Conservation (phyloP, 768 basidiomycete genomes). For the Leucosporidium yakuticum region DNA sequence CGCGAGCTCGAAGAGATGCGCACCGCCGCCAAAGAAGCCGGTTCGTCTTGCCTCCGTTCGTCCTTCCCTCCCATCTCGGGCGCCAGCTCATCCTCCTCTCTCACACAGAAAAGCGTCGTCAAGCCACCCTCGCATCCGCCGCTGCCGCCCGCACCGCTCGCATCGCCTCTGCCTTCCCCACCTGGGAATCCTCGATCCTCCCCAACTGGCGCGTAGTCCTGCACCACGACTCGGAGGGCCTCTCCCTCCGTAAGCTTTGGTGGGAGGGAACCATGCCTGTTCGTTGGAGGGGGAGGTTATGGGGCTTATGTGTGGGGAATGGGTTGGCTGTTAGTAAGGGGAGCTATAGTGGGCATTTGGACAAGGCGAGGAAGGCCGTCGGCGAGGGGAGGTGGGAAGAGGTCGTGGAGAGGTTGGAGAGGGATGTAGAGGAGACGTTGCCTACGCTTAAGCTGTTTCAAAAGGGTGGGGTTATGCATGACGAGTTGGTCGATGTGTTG, state of each 20-base stretch:
- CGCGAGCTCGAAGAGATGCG: slow-evolving; percentile 85
- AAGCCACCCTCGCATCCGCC: slow-evolving; percentile 57
- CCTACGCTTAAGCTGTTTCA: slow-evolving; percentile 75
- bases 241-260: slow-evolving; percentile 55
- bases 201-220: slow-evolving; percentile 72
- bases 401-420: slow-evolving; percentile 60
- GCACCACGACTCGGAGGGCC: slow-evolving; percentile 34
- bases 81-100: not conserved
- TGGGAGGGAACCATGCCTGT: slow-evolving; percentile 76
- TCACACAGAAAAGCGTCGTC: slow-evolving; percentile 65
- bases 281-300: slow-evolving; percentile 69
- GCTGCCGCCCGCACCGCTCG: slow-evolving; percentile 57
- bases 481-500: slow-evolving; percentile 74
- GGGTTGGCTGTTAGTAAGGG: slow-evolving; percentile 74
- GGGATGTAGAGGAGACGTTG: slow-evolving; percentile 66
- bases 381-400: slow-evolving; percentile 58
- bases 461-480: slow-evolving; percentile 68
- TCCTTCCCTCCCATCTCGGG: not conserved
- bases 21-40: slow-evolving; percentile 66
- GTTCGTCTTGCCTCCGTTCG: slow-evolving; percentile 44
- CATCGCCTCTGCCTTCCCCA: slow-evolving; percentile 60
- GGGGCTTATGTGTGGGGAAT: slow-evolving; percentile 82
- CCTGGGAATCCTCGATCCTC: slow-evolving; percentile 72
- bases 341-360: slow-evolving; percentile 39
- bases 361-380: slow-evolving; percentile 60